Conservation (phyloP, 1,284 basidiomycete species). For the Xanthoconium separans region DNA sequence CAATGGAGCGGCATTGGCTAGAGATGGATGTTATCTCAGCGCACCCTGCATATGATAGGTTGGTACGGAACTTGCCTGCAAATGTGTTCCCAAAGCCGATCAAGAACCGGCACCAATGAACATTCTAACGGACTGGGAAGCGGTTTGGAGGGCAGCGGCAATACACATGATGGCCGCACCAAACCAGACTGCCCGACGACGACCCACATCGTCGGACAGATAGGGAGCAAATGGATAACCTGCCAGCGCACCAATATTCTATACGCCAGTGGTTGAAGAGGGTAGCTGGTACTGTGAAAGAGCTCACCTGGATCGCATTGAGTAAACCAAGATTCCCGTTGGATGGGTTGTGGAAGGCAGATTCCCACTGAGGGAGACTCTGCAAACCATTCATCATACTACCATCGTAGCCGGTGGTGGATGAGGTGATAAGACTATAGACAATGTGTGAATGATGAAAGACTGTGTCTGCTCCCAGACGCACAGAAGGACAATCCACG, state of each 20-base stretch:
- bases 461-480: constrained; percentile 18
- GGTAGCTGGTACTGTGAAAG: constrained; percentile 9
- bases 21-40: not conserved
- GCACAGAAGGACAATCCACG: constrained; percentile 67
- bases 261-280: constrained; percentile 2
- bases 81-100: constrained; percentile 82
- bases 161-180: constrained; percentile 65
- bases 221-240: constrained; percentile 73
- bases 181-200: constrained; percentile 58
- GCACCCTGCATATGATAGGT: not conserved
- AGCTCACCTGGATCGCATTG: constrained; percentile 69
- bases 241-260: constrained; percentile 68
- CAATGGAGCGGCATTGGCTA: constrained; percentile 68
- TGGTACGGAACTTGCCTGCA: constrained; percentile 42
- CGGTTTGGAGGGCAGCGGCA: constrained; percentile 66
- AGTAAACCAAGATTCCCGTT: constrained; percentile 64
- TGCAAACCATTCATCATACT: constrained; percentile 79
- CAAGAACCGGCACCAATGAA: constrained; percentile 81
- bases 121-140: constrained; percentile 74
- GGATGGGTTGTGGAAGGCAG: constrained; percentile 55
- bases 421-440: constrained; percentile 67
- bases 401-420: constrained; percentile 76
- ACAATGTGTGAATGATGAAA: not conserved
- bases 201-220: constrained; percentile 67
- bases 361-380: constrained; percentile 59